These are phyloP conservation scores for Diplodia mutila DNA, from an alignment of 2,329 filamentous ascomycete species.

Conservation along the genomic window DNA sequence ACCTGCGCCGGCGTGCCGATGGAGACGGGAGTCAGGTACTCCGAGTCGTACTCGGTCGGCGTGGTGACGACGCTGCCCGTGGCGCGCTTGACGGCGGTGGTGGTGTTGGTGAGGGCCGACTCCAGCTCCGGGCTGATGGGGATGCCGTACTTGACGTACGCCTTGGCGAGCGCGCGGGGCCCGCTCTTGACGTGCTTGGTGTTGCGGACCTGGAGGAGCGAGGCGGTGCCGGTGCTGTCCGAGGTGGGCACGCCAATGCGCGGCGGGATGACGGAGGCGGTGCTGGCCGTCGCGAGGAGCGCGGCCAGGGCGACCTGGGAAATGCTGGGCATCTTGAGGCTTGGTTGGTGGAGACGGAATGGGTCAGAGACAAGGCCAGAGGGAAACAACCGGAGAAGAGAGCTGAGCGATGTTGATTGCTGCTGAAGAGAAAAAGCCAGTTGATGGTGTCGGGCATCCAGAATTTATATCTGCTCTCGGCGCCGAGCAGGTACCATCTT, in stretches of 20 bases:
- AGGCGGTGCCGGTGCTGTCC: not conserved
- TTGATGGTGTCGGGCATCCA: not conserved
- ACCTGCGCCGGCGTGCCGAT: constrained; percentile 53
- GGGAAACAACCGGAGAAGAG: too few relatives aligned
- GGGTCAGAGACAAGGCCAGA: not conserved
- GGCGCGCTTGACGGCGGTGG: constrained; percentile 31
- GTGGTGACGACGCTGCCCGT: constrained; percentile 35
- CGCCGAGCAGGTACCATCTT: constrained; percentile 6
- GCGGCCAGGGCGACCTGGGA: not conserved
- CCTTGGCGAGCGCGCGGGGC: constrained; percentile 43
- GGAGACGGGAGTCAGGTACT: constrained; percentile 58
- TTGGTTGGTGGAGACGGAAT: not conserved
- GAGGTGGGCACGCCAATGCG: not conserved
- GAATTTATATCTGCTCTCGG: constrained; percentile 10
- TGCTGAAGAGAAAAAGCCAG: not conserved
- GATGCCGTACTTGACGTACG: constrained; percentile 45
- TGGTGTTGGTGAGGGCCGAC: constrained; percentile 32
- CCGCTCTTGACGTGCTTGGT: constrained; percentile 42
- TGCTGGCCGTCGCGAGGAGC: constrained; percentile 7
- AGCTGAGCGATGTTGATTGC: constrained; percentile 2
- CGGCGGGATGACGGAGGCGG: constrained; percentile 8
- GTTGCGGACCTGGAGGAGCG: constrained; percentile 37
- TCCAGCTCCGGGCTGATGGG: constrained; percentile 35
- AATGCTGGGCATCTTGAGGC: constrained; percentile 4
- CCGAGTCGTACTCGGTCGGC: constrained; percentile 34